Conservation (phyloP, 441 rosid genomes). For the Manihot esculenta region DNA sequence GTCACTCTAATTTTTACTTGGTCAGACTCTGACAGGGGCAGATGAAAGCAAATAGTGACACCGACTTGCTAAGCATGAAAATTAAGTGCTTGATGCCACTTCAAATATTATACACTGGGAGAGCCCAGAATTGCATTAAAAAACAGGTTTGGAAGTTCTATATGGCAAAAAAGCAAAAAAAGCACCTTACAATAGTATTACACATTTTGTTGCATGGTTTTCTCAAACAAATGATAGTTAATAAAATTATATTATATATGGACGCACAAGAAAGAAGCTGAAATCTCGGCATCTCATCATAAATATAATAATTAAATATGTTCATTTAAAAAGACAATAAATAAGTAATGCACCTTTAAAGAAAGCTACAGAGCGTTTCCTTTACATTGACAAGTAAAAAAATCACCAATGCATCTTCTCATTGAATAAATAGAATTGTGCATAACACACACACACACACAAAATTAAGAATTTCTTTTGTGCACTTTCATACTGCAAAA, state of each 20-base stretch:
- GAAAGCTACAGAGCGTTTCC: neutral
- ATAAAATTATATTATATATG: neutral
- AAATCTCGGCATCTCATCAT: no score
- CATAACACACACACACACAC: neutral
- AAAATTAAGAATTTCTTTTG: neutral
- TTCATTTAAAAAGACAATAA: neutral
- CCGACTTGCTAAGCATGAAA: neutral
- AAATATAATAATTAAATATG: neutral
- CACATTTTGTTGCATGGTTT: neutral
- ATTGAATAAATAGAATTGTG: neutral
- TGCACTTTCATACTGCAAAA: neutral
- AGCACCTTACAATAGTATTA: neutral
- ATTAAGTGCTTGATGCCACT: neutral
- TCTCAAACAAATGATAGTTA: neutral
- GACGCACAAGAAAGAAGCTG: neutral
- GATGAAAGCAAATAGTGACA: neutral
- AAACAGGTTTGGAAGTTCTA: neutral
- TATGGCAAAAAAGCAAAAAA: neutral
- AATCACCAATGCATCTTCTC: neutral
- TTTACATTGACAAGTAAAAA: constrained; percentile 8
- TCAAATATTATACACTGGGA: neutral
- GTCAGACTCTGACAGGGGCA: neutral
- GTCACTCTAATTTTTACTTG: neutral
- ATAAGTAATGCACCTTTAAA: neutral
- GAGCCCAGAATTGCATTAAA: neutral